A percentile compares a stretch with the other conserved stretches of the same genome.
Evolutionary conservation across 352 stramenopile genomes (phyloP).

Genomic region (Aphanomyces invadans): DNA sequence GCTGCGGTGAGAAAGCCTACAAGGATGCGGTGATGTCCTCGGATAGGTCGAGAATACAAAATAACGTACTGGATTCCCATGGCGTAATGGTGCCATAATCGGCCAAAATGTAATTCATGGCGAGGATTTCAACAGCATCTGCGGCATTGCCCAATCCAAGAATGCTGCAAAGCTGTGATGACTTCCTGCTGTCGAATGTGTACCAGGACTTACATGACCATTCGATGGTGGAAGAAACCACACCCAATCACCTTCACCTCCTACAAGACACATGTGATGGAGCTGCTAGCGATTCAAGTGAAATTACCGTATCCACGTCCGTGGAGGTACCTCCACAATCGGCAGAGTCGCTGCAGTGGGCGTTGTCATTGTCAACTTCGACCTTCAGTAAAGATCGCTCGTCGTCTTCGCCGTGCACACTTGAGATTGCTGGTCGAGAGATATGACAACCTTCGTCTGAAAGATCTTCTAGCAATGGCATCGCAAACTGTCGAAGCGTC

Average conservation of each 20-base stretch:
- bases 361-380: no score
- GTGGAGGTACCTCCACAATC: neutral
- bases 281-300: neutral
- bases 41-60: constrained; percentile 21
- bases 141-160: constrained; percentile 77
- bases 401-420: neutral
- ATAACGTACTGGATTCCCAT: constrained; percentile 58
- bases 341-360: neutral
- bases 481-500: neutral
- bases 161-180: constrained; percentile 41
- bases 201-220: constrained; percentile 59
- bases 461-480: neutral
- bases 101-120: constrained; percentile 85
- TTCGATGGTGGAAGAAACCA: constrained; percentile 58
- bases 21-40: no score
- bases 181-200: no score
- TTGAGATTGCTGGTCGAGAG: neutral
- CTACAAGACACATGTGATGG: constrained; percentile 24
- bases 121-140: constrained; percentile 87
- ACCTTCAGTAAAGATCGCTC: constrained; percentile 1
- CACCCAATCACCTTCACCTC: constrained; percentile 72
- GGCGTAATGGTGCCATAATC: constrained; percentile 60
- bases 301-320: neutral
- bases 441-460: neutral
- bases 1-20: constrained; percentile 77